Percentiles rank a stretch among this genome's conserved stretches.
Evolutionary conservation across 371 early-diverging fungal species (phyloP).

Genomic region (Syncephalastrum monosporum): DNA sequence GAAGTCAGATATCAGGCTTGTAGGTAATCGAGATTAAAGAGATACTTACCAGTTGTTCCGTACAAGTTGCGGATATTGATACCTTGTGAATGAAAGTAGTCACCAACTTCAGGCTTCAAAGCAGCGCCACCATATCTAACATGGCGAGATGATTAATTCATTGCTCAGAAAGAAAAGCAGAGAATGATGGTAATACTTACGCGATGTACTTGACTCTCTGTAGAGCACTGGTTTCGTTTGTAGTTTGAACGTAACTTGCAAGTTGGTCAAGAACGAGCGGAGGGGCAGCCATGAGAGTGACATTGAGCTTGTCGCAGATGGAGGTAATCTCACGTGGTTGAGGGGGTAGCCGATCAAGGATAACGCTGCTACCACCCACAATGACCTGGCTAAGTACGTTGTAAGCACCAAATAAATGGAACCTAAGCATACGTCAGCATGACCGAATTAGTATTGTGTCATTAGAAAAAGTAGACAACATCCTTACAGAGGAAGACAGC

Average conservation of each 20-base stretch:
- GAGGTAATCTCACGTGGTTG: neutral
- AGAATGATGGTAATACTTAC: no score
- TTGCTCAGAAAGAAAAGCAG: neutral
- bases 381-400: neutral
- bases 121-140: conserved; percentile 11
- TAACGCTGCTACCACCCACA: conserved; percentile 3
- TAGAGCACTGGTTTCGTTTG: neutral
- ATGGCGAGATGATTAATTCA: neutral
- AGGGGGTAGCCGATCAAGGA: conserved; percentile 1
- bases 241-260: neutral
- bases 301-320: neutral
- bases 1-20: neutral
- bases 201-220: no score
- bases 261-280: conserved; percentile 10
- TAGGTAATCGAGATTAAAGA: neutral
- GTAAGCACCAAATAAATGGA: conserved; percentile 8
- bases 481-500: conserved; percentile 1
- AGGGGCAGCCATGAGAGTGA: conserved; percentile 4
- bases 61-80: conserved; percentile 3
- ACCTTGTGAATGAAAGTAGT: conserved; percentile 1
- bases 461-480: neutral
- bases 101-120: conserved; percentile 1
- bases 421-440: neutral
- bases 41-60: conserved; percentile 11
- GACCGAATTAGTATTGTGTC: neutral